Percentiles rank a stretch among this genome's conserved stretches.
Conservation (phyloP, 2,329 filamentous ascomycete species). For the Ceratocystis destructans region DNA sequence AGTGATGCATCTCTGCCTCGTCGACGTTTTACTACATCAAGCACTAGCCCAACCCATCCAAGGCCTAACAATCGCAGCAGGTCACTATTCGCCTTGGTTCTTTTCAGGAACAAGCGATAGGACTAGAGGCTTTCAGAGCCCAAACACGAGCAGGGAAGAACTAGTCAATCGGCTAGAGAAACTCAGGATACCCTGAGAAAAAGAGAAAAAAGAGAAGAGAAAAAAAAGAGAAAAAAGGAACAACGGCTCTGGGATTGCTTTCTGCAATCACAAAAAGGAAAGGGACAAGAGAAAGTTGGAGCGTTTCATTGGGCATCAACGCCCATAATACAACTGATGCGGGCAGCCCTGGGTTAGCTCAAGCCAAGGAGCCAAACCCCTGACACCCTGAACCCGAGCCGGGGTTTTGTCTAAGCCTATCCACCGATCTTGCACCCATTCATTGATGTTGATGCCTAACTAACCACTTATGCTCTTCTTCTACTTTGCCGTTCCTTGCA, state of each 20-base stretch:
- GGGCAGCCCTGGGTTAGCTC: background rate
- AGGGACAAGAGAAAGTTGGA: background rate
- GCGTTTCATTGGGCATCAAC: constrained; percentile 1
- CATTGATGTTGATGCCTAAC: background rate
- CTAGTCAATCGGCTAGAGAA: no score
- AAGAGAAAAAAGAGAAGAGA: background rate
- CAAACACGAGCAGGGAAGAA: background rate
- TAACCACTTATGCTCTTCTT: background rate
- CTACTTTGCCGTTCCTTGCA: background rate
- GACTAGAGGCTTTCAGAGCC: background rate
- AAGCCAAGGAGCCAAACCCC: background rate
- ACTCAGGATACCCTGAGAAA: no score
- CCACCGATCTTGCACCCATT: background rate
- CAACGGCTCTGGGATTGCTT: background rate
- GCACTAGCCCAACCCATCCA: no score
- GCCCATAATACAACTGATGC: background rate
- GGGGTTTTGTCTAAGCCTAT: background rate
- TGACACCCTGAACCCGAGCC: background rate
- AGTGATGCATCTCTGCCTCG: no score
- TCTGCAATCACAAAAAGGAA: background rate
- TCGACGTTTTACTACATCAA: no score
- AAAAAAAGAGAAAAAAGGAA: background rate
- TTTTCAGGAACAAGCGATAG: background rate
- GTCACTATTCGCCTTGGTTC: background rate
- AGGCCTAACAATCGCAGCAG: background rate